Base-by-base conservation (phyloP, 2,329 filamentous ascomycete genomes). In the Didymella lethalis region DNA sequence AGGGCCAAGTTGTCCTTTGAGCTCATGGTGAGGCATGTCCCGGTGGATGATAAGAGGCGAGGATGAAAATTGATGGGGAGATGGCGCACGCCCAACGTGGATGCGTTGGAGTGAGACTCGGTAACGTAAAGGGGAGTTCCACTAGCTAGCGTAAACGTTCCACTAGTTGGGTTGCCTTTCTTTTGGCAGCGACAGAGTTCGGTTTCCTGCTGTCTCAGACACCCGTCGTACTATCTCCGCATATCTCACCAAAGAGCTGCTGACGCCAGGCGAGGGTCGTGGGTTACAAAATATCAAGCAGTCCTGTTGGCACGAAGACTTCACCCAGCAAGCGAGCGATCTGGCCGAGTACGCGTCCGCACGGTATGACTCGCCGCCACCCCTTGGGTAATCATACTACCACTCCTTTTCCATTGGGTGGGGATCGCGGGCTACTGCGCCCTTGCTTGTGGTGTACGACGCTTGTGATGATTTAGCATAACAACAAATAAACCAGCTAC, bases 361-460 rank as follows among this genome's bases (percentile, higher is more conserved):
- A 14, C 48, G 53, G 38, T 50, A 70, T 70, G 70, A 72, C 70
- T 72, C 70, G 70, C 61, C 50, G 63, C 65, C 66, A 67, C 52
- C 57, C 57, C 52, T 55, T 55, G 57, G 51, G 57, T 70, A 69
- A 68, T 69, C 58, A 67, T 66, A 69, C 60, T 68, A 69, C 66
- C 63, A 64, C 64, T 54, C 48, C 50, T 54, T 44, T 56, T 56
- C 64, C 48, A 71, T 72, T 74, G 65, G 71, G 60, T 57, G 58
- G 62, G 58, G 56, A 52, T 36, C 46, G 40, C 54, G 61, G 66
- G 61, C 64, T 54, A 49, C 62, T 61, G 62, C 54, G 59, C 65
- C 67, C 69, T 71, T 71, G 69, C 69, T 63, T 67, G 48, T 61
- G 56, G 48, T 62, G 65, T 71, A 68, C 64, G 63, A 72, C 65